A percentile compares a stretch with the other conserved stretches of the same genome.
Evolutionary conservation across 2,329 filamentous ascomycete genomes (phyloP).

Genomic region (Alternaria conjuncta): DNA sequence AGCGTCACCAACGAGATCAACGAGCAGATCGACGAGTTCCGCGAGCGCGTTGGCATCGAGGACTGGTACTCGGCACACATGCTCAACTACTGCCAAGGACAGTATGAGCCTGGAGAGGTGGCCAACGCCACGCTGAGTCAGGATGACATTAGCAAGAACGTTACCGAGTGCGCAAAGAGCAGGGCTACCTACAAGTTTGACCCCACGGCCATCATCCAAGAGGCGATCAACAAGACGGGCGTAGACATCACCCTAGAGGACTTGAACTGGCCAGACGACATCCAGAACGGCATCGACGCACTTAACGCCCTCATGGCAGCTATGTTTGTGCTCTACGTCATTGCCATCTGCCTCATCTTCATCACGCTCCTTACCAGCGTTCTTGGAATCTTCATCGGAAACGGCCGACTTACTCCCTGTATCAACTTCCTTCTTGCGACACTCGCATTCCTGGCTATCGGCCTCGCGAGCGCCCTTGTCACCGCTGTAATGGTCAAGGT

Average conservation of each 20-base stretch:
- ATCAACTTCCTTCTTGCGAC: conserved; percentile 58
- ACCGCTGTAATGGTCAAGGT: conserved; percentile 65
- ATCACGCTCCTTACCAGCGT: conserved; percentile 57
- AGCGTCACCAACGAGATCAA: conserved; percentile 40
- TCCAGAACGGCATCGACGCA: conserved; percentile 60
- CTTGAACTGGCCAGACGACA: conserved; percentile 63
- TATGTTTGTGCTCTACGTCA: conserved; percentile 65
- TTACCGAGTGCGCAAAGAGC: conserved; percentile 61
- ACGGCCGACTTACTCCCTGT: conserved; percentile 55
- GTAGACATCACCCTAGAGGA: conserved; percentile 58
- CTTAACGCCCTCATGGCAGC: conserved; percentile 59
- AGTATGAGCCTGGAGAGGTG: conserved; percentile 52
- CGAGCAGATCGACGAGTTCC: conserved; percentile 54
- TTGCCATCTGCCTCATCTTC: conserved; percentile 62
- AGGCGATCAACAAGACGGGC: conserved; percentile 53
- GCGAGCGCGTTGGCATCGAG: conserved; percentile 59
- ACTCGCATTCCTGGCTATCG: conserved; percentile 65
- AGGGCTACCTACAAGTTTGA: conserved; percentile 65
- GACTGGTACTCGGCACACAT: conserved; percentile 69
- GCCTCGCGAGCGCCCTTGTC: conserved; percentile 76
- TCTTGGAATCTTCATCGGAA: conserved; percentile 51
- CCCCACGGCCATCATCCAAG: conserved; percentile 57
- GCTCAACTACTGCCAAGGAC: conserved; percentile 64
- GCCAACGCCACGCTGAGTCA: conserved; percentile 52
- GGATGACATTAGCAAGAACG: conserved; percentile 56